Percentiles rank a stretch among this genome's conserved stretches.
Evolutionary conservation across 73 alveolate genomes (phyloP).

Genomic region (Breviolum minutum): DNA sequence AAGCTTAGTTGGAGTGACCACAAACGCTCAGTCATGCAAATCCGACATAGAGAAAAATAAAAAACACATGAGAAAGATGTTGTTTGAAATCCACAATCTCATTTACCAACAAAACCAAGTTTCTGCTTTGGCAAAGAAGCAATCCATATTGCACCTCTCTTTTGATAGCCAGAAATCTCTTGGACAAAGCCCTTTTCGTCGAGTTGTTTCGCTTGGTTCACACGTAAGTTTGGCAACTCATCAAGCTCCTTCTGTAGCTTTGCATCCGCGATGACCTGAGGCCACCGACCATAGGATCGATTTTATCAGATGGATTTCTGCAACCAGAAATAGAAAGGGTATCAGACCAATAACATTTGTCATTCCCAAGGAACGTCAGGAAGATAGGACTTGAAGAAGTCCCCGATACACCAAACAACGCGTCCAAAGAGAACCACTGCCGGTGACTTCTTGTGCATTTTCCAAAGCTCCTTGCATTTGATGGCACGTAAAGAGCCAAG

Average conservation of each 20-base stretch:
- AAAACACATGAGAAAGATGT: too few relatives aligned
- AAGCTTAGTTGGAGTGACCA: too few relatives aligned
- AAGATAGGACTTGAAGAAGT: slow-evolving; percentile 26
- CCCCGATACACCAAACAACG: slow-evolving; percentile 37
- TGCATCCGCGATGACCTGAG: slow-evolving; percentile 6
- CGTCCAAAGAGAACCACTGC: slow-evolving; percentile 35
- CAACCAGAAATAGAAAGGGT: neutral
- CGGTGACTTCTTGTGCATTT: neutral
- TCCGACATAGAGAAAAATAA: too few relatives aligned
- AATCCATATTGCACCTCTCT: neutral
- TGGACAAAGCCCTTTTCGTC: neutral
- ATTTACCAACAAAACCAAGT: neutral
- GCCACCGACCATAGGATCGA: neutral
- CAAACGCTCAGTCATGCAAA: too few relatives aligned
- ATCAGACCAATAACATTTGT: too few relatives aligned
- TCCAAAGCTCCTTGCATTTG: slow-evolving; percentile 2
- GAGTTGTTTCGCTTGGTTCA: slow-evolving; percentile 24
- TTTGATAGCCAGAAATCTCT: neutral
- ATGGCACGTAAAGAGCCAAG: neutral
- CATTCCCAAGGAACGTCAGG: neutral
- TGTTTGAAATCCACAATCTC: too few relatives aligned
- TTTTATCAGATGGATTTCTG: neutral
- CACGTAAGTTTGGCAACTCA: neutral
- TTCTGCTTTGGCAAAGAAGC: slow-evolving; percentile 2
- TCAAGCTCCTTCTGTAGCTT: slow-evolving; percentile 16